Evolutionary conservation across 345 rosid genomes (phyloP), one percentile per base, ranked within the genome.

Genomic region (Boechera stricta): DNA sequence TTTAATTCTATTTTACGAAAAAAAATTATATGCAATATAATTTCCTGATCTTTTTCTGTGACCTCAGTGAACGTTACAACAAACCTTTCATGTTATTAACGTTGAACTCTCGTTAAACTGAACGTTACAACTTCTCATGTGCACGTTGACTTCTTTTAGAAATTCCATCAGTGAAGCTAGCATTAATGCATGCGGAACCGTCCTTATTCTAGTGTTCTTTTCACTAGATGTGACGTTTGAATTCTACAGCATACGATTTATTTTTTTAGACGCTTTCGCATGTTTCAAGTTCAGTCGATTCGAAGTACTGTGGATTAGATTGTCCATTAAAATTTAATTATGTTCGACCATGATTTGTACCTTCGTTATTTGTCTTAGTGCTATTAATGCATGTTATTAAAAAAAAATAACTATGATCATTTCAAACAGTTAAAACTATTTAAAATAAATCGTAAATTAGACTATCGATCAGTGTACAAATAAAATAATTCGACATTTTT

Each of bases 11-110:
- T 52, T 64, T 24, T 26, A 74, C 41, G 26, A 3, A 9, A 5
- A 7, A 5, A 49, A 36, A 4, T 9, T 7, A 31, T 10, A 26
- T 24, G 42, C 41, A 62, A 29, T 11, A 62, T 0, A 51, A 26
- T 1, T 6, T 16, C 5, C 29, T 18, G 36, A 41, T 45, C 65
- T 58, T 55, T 21, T 9, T 49, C 33, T 67, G 49, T 63, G 41
- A 41, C 42, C 60, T 24, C 66, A 54, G 38, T 57, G 77, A 77
- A 48, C 81, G 72, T 77, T 71, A 77, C 72, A 77, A 71, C 67
- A 77, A 35, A 64, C 72, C 48, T 71, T 18, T 71, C 81, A 71
- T 65, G 55, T 57, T 28, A 57, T 18, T 12, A 45, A 47, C 54
- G 61, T 26, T 56, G 36, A 64, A 10, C 42, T 39, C 15, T 62